Conservation (phyloP, 768 basidiomycete species). For the Rhizopogon sp. region DNA sequence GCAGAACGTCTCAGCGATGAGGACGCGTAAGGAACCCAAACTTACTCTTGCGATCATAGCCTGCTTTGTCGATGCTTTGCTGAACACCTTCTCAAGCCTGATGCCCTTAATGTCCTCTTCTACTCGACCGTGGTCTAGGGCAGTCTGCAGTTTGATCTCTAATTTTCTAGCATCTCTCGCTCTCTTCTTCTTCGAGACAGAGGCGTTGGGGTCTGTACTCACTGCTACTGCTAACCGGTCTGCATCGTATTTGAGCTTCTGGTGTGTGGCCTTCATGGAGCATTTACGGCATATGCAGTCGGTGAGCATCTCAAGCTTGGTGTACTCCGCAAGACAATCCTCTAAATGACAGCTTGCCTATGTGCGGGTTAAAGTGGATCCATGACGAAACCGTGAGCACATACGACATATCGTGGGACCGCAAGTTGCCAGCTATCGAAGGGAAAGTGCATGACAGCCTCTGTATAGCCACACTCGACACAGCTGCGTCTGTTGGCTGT, state of each 20-base stretch:
- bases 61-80: constrained; percentile 77
- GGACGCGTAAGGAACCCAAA: constrained; percentile 6
- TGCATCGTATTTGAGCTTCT: constrained; percentile 57
- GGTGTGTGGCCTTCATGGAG: constrained; percentile 74
- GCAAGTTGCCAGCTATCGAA: constrained; percentile 84
- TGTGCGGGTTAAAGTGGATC: constrained; percentile 5
- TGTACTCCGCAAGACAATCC: constrained; percentile 86
- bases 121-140: constrained; percentile 69
- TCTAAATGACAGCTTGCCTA: constrained; percentile 68
- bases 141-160: constrained; percentile 53
- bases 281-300: constrained; percentile 94
- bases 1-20: constrained; percentile 14
- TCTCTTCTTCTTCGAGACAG: constrained; percentile 71
- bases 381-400: constrained; percentile 22
- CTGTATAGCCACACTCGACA: constrained; percentile 86
- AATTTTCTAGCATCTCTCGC: constrained; percentile 67
- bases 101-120: constrained; percentile 84
- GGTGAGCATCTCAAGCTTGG: constrained; percentile 79
- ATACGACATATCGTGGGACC: constrained; percentile 58
- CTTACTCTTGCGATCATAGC: constrained; percentile 88
- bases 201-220: constrained; percentile 36
- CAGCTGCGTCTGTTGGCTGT: constrained; percentile 90
- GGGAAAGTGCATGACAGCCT: constrained; percentile 88
- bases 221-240: constrained; percentile 42
- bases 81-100: constrained; percentile 71